These are phyloP conservation scores for Avena atlantica DNA, from an alignment of 176 grass and related monocot genomes.

Conservation along the genomic window DNA sequence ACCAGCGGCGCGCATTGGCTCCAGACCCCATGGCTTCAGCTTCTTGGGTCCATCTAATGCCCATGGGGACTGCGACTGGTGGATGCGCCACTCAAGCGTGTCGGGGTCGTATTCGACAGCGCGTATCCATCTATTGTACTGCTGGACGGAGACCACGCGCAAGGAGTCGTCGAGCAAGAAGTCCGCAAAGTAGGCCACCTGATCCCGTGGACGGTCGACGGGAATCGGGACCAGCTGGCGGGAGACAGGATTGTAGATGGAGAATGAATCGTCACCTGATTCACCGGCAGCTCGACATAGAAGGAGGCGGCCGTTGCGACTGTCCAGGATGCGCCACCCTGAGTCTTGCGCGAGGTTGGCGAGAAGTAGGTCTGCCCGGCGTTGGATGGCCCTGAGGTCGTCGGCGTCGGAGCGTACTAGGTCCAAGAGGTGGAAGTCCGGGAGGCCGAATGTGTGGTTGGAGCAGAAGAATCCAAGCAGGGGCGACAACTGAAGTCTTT, in stretches of 20 bases:
- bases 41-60: background rate
- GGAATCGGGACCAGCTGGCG: background rate
- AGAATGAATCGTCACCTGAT: background rate
- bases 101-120: background rate
- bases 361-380: background rate
- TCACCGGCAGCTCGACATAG: background rate
- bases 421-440: background rate
- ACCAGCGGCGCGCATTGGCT: background rate
- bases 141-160: background rate
- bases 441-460: background rate
- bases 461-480: background rate
- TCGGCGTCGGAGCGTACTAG: background rate
- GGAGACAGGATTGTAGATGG: background rate
- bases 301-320: background rate
- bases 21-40: background rate
- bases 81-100: background rate
- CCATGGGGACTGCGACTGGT: background rate
- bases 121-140: background rate
- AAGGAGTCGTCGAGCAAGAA: background rate
- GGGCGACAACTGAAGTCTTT: constrained; percentile 12
- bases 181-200: background rate
- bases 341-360: background rate
- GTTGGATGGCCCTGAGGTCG: background rate
- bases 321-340: background rate
- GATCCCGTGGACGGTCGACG: no score